Conservation (phyloP, 495 filamentous ascomycete species). For the Penicillium goetzii region DNA sequence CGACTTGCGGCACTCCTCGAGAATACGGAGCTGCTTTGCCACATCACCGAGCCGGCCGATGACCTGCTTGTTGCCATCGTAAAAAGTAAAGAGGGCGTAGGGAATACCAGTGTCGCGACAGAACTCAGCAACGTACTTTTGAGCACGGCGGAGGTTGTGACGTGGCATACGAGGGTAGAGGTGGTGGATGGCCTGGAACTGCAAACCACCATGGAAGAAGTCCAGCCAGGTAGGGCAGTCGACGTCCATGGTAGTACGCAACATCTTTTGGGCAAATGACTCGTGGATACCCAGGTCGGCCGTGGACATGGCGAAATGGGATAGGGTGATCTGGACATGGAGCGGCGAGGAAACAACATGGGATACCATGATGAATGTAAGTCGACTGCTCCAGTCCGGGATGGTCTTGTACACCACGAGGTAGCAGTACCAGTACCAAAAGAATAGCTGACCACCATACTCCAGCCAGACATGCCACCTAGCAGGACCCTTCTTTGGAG, state of each 20-base stretch:
- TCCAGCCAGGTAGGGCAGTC: slow-evolving; percentile 96
- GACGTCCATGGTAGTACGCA: slow-evolving; percentile 97
- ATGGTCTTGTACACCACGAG: slow-evolving; percentile 75
- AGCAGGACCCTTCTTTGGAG: slow-evolving; percentile 79
- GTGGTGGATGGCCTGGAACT: slow-evolving; percentile 97
- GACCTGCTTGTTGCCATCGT: slow-evolving; percentile 88
- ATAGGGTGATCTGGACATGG: slow-evolving; percentile 94
- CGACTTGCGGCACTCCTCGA: slow-evolving; percentile 82
- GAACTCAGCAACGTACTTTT: slow-evolving; percentile 84
- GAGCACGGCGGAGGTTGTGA: slow-evolving; percentile 85
- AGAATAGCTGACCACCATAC: slow-evolving; percentile 77
- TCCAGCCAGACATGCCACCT: slow-evolving; percentile 92
- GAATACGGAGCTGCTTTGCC: slow-evolving; percentile 80
- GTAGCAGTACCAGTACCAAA: slow-evolving; percentile 96
- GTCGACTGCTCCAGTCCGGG: slow-evolving; percentile 68
- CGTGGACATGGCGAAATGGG: slow-evolving; percentile 97
- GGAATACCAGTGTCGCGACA: slow-evolving; percentile 90
- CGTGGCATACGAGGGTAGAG: slow-evolving; percentile 92
- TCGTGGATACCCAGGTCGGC: slow-evolving; percentile 84
- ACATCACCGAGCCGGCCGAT: slow-evolving; percentile 84
- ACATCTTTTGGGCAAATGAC: slow-evolving; percentile 95
- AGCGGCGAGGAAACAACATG: slow-evolving; percentile 86
- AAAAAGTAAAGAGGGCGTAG: slow-evolving; percentile 92
- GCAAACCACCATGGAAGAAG: slow-evolving; percentile 93
- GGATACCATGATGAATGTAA: slow-evolving; percentile 80